Evolutionary conservation across 108 stramenopile species (phyloP).

Genomic region (Nitzschia putrida): DNA sequence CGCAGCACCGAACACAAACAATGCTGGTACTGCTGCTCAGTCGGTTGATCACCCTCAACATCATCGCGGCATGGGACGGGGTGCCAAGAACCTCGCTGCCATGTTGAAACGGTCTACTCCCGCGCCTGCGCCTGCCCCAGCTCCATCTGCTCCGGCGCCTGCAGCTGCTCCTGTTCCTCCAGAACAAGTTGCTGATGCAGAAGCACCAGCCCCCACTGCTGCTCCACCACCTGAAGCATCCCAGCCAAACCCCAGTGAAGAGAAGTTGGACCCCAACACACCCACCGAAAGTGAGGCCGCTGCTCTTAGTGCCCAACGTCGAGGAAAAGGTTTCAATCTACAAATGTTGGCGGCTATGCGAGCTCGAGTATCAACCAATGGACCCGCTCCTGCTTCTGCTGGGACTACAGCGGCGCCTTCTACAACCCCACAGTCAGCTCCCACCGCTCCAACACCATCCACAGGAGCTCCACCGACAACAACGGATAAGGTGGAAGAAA

Average conservation of each 20-base stretch:
- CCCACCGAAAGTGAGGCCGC: neutral
- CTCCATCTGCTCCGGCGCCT: neutral
- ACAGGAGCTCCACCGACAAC: too few species aligned
- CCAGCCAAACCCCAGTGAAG: neutral
- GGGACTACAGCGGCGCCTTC: too few species aligned
- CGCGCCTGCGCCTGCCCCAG: slow-evolving; percentile 1
- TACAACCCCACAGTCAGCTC: too few species aligned
- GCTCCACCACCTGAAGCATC: neutral
- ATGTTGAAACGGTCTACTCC: slow-evolving; percentile 39
- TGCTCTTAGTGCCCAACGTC: slow-evolving; percentile 14
- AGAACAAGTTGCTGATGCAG: neutral
- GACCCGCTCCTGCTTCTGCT: neutral
- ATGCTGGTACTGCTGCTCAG: neutral
- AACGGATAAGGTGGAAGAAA: too few species aligned
- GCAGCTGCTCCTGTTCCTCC: neutral
- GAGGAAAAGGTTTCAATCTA: slow-evolving; percentile 47
- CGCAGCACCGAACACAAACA: neutral
- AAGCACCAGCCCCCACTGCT: neutral
- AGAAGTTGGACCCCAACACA: neutral
- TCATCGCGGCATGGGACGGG: slow-evolving; percentile 43
- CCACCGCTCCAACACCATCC: too few species aligned
- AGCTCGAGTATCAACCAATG: slow-evolving; percentile 18
- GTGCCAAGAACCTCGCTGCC: slow-evolving; percentile 57
- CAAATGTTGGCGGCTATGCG: slow-evolving; percentile 50
- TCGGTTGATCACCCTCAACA: slow-evolving; percentile 7